A percentile compares a stretch with the other conserved stretches of the same genome.
Evolutionary conservation across 768 basidiomycete genomes (phyloP).

Genomic region (Lentinula sp.): DNA sequence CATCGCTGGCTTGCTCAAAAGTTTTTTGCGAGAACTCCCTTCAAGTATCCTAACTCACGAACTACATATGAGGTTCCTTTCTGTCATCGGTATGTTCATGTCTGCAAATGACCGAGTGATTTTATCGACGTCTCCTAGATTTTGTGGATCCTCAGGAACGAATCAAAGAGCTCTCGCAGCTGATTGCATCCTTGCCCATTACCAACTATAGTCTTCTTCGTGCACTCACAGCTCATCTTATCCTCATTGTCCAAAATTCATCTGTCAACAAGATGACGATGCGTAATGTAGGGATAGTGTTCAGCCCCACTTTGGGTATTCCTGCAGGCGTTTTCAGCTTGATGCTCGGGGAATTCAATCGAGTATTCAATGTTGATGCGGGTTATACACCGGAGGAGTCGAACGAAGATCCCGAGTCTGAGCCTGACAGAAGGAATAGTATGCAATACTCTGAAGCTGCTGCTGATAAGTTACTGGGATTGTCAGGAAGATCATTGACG

Average conservation of each 20-base stretch:
- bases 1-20: conserved; percentile 90
- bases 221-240: conserved; percentile 91
- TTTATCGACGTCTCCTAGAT: conserved; percentile 42
- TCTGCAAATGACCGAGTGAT: neutral
- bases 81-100: conserved; percentile 81
- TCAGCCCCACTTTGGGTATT: conserved; percentile 95
- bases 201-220: conserved; percentile 93
- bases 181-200: conserved; percentile 84
- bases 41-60: conserved; percentile 90
- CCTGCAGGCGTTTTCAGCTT: conserved; percentile 96
- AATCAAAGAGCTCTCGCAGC: conserved; percentile 76
- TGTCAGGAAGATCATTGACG: conserved; percentile 61
- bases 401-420: conserved; percentile 14
- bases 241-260: conserved; percentile 90
- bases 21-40: conserved; percentile 89
- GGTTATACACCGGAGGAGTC: conserved; percentile 19
- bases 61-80: conserved; percentile 83
- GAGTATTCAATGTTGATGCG: conserved; percentile 79
- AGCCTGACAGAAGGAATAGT: conserved; percentile 67
- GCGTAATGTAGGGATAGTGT: conserved; percentile 97
- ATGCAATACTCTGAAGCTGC: conserved; percentile 79
- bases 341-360: conserved; percentile 90
- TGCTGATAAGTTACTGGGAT: conserved; percentile 76
- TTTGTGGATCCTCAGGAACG: conserved; percentile 85
- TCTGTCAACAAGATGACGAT: conserved; percentile 95